Percentiles rank a stretch among this genome's conserved stretches.
phyloP scores from a whole-genome alignment of 345 rosid genomes.

The Hibiscus tridactylites region DNA sequence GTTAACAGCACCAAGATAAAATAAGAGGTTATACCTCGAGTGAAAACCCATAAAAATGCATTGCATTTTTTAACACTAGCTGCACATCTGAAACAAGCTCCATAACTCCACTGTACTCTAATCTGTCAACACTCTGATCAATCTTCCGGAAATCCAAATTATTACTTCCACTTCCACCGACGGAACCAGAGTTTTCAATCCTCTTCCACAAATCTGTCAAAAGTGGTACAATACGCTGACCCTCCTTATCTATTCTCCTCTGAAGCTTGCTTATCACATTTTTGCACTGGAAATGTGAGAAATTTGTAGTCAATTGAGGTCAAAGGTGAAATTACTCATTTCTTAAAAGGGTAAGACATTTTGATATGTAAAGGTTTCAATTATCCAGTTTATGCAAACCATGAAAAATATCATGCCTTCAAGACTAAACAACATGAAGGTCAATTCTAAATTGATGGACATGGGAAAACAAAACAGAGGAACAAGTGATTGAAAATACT shows the following conservation, averaged over 20 bases:
- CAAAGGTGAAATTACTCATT: background rate
- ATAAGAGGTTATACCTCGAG: constrained; percentile 62
- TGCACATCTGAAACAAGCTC: constrained; percentile 91
- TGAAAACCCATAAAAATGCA: constrained; percentile 76
- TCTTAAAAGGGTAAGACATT: background rate
- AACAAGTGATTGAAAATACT: constrained; percentile 1
- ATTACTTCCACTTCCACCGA: constrained; percentile 56
- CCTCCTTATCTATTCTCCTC: constrained; percentile 85
- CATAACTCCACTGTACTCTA: constrained; percentile 73
- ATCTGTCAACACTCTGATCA: constrained; percentile 75
- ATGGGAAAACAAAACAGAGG: background rate
- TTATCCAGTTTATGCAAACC: background rate
- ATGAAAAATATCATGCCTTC: background rate
- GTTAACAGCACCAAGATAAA: background rate
- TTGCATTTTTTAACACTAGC: constrained; percentile 77
- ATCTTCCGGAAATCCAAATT: constrained; percentile 81
- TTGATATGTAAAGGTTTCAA: background rate
- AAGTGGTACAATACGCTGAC: constrained; percentile 88
- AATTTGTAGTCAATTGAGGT: constrained; percentile 11
- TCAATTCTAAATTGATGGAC: background rate
- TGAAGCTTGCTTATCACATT: constrained; percentile 84
- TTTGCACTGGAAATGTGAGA: constrained; percentile 60
- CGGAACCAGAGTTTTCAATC: constrained; percentile 53
- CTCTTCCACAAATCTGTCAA: constrained; percentile 85
- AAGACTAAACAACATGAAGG: background rate